These are phyloP conservation scores for Sungouiozyma intestinalis DNA, from an alignment of 805 yeast species.

Conservation along the genomic window DNA sequence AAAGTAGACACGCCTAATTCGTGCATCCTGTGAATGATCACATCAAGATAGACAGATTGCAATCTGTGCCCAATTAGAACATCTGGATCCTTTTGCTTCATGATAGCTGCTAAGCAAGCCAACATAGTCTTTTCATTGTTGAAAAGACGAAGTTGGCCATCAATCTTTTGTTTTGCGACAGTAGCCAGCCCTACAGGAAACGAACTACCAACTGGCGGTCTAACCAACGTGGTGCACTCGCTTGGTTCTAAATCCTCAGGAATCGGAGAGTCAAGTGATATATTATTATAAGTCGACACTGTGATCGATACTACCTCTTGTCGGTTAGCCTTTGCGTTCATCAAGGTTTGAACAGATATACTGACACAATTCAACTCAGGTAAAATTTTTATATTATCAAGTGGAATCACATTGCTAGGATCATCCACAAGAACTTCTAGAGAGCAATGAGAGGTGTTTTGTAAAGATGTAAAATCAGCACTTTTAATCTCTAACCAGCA, in stretches of 20 bases:
- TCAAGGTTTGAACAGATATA: constrained; percentile 66
- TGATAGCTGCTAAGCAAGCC: constrained; percentile 59
- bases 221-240: constrained; percentile 57
- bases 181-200: constrained; percentile 71
- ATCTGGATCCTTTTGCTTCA: constrained; percentile 83
- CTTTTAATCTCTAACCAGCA: constrained; percentile 79
- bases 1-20: constrained; percentile 66
- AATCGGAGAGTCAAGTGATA: constrained; percentile 68
- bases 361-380: constrained; percentile 70
- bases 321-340: constrained; percentile 61
- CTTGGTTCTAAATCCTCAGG: constrained; percentile 51
- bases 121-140: constrained; percentile 67
- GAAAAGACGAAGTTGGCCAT: constrained; percentile 41
- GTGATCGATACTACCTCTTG: constrained; percentile 87
- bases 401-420: constrained; percentile 39
- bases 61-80: constrained; percentile 79
- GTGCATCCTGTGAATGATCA: constrained; percentile 69
- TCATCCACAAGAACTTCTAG: constrained; percentile 55
- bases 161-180: constrained; percentile 43
- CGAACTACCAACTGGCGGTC: constrained; percentile 59
- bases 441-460: constrained; percentile 67
- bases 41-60: constrained; percentile 68
- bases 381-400: constrained; percentile 36
- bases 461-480: constrained; percentile 47
- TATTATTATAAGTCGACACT: constrained; percentile 54